These are phyloP conservation scores for Clarireedia homoeocarpa DNA, from an alignment of 2,329 filamentous ascomycete species.

Conservation along the genomic window DNA sequence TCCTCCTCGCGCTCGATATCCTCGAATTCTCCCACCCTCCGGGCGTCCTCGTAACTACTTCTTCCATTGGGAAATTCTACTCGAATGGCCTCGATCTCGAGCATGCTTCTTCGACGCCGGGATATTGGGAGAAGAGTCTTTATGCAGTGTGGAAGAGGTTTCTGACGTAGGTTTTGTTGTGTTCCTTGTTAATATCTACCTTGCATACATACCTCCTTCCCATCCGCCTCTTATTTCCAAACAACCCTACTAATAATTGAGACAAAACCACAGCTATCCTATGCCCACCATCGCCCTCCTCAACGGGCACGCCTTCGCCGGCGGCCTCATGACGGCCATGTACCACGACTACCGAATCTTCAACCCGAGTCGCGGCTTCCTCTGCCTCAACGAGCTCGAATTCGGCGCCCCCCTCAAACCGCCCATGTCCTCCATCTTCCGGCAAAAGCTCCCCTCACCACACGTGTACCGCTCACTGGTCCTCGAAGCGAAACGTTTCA, in stretches of 20 bases:
- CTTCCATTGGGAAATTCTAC: conserved; percentile 70
- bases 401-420: conserved; percentile 69
- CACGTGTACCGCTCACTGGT: conserved; percentile 54
- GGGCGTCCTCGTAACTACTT: conserved; percentile 74
- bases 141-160: conserved; percentile 60
- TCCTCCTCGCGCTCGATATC: conserved; percentile 66
- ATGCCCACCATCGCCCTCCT: conserved; percentile 77
- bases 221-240: neutral
- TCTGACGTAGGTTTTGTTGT: conserved; percentile 39
- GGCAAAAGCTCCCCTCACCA: conserved; percentile 52
- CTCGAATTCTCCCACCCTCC: conserved; percentile 55
- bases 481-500: conserved; percentile 65
- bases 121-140: conserved; percentile 53
- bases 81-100: conserved; percentile 74
- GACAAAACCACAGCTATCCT: conserved; percentile 44
- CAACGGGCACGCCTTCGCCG: conserved; percentile 76
- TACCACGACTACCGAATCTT: conserved; percentile 79
- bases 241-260: neutral
- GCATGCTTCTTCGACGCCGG: conserved; percentile 50
- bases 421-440: conserved; percentile 68
- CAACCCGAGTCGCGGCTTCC: conserved; percentile 60
- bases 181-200: neutral
- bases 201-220: too few species aligned
- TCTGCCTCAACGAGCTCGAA: conserved; percentile 76
- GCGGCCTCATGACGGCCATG: conserved; percentile 73